Percentiles rank a stretch among this genome's conserved stretches.
phyloP scores from a whole-genome alignment of 495 filamentous ascomycete genomes.

The Darksidea phi region DNA sequence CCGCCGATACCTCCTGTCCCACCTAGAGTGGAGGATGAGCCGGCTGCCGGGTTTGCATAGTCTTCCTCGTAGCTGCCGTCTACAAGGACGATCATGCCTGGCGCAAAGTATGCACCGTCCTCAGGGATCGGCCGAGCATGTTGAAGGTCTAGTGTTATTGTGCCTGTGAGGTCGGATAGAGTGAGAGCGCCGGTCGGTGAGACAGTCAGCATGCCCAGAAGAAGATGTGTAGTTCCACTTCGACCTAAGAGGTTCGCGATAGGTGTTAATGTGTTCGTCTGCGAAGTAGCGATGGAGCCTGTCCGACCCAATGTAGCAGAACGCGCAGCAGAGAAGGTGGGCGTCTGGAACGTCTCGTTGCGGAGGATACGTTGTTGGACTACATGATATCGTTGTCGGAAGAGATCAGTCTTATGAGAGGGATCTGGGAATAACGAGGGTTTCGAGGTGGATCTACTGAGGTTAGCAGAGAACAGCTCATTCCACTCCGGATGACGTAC shows the following conservation, averaged over 20 bases:
- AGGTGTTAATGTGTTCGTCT: constrained; percentile 85
- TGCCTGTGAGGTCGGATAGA: constrained; percentile 81
- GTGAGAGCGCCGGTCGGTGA: constrained; percentile 80
- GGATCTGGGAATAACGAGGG: constrained; percentile 75
- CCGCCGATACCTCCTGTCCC: constrained; percentile 79
- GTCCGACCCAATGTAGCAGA: constrained; percentile 55
- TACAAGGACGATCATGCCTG: constrained; percentile 91
- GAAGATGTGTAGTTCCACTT: constrained; percentile 77
- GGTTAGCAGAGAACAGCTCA: constrained; percentile 4
- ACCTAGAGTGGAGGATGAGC: constrained; percentile 52
- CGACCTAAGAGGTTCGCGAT: constrained; percentile 92
- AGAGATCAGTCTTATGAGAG: constrained; percentile 77
- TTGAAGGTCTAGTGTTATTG: constrained; percentile 77
- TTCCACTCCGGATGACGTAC: constrained; percentile 41
- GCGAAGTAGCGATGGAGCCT: constrained; percentile 52
- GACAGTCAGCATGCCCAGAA: constrained; percentile 78
- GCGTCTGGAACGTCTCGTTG: constrained; percentile 88
- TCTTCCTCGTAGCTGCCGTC: constrained; percentile 96
- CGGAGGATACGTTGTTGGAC: constrained; percentile 87
- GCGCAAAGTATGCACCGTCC: constrained; percentile 84
- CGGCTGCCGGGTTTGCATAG: constrained; percentile 62
- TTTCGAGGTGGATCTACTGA: constrained; percentile 21
- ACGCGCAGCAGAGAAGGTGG: constrained; percentile 57
- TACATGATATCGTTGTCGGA: constrained; percentile 84
- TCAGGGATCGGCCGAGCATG: constrained; percentile 79